Base-by-base conservation (phyloP, 345 rosid genomes). In the Brassica juncea region DNA sequence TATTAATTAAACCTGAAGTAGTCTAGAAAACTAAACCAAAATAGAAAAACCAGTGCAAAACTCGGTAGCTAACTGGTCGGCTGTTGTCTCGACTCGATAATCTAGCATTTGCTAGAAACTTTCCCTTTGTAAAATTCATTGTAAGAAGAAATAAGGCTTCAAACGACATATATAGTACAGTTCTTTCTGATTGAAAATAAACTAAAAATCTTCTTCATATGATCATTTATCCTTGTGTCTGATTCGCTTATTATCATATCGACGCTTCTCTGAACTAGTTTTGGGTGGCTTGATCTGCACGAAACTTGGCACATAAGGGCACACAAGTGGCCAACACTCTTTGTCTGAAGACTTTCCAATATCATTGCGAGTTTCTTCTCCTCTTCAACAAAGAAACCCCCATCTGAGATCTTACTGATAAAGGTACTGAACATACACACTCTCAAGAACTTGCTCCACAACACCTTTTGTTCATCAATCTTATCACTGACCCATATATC, bases 291-390 rank as follows among this genome's bases (percentile, higher is more conserved):
- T 57, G 34, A 68, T 25, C n/a, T 68, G 21, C 71, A 42, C 58
- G n/a, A 7, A 23, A 44, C 71, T 67, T 14, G 71, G 71, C 6
- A 67, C 58, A 25, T 42, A 67, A 67, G 71, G 8, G 1, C 58
- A 42, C 71, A 67, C 34, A 67, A 66, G 2, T 11, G 70, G 70
- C 15, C 31, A 23, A 47, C 54, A 47, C 55, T 14, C 32, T 6
- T 3, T 42, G 28, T 35, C 4, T 3, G 25, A 16, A 67, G 57
- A 2, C 28, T 25, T 8, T 47, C 60, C 72, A 2, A 68, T 25
- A 21, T 15, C 52, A 68, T 8, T 9, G 39, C 39, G 21, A 68
- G 2, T 27, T 27, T 47, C 37, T 68, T 68, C 39, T 68, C 72
- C 60, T 47, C 60, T 0, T 68, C 60, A n/a, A 68, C 9, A 31